Evolutionary conservation across 768 basidiomycete genomes (phyloP).

Genomic region (Phanerochaete carnosa): DNA sequence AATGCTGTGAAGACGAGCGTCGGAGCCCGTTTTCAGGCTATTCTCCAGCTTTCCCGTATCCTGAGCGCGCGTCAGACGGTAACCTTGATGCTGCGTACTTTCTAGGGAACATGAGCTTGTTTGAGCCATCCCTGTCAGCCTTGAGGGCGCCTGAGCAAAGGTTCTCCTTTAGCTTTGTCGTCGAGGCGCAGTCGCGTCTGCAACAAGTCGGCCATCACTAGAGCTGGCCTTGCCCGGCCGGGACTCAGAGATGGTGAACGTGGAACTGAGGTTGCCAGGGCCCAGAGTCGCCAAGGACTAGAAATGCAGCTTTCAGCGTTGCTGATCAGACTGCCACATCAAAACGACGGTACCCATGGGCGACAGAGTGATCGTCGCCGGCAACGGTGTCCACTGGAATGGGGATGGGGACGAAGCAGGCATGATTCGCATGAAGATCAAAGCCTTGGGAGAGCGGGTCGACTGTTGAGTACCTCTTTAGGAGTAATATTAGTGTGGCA

Average conservation of each 20-base stretch:
- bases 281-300: conserved; percentile 49
- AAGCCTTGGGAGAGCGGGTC: conserved; percentile 43
- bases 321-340: neutral
- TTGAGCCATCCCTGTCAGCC: no score
- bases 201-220: no score
- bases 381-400: conserved; percentile 32
- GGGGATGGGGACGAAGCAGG: conserved; percentile 34
- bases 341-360: conserved; percentile 42
- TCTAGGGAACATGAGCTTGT: no score
- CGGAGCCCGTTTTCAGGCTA: no score
- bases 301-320: neutral
- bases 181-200: no score
- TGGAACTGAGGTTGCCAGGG: conserved; percentile 30
- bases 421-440: conserved; percentile 34
- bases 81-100: no score
- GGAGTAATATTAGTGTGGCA: neutral
- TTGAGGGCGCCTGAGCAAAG: no score
- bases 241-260: conserved; percentile 22
- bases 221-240: no score
- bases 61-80: no score
- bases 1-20: no score
- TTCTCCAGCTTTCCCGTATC: no score
- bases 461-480: conserved; percentile 21
- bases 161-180: no score
- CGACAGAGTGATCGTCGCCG: conserved; percentile 42